Percentiles rank a stretch among this genome's conserved stretches.
phyloP scores from a whole-genome alignment of 2,329 filamentous ascomycete genomes.

The Pseudocercospora fuligena region DNA sequence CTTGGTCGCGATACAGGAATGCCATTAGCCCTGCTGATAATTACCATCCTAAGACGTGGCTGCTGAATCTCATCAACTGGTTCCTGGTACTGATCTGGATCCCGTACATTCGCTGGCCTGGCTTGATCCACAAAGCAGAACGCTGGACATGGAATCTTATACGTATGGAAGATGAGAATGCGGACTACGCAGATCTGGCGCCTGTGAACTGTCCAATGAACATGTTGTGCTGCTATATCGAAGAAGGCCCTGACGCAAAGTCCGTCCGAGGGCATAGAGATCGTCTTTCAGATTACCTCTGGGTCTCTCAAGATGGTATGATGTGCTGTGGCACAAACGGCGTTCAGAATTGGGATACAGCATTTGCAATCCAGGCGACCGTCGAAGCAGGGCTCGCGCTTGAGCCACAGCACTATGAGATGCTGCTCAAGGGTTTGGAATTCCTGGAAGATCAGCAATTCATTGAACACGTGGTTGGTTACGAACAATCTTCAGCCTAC shows the following conservation, averaged over 20 bases:
- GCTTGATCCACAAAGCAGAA: slow-evolving; percentile 73
- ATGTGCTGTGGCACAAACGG: slow-evolving; percentile 95
- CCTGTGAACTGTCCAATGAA: slow-evolving; percentile 93
- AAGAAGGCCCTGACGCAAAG: slow-evolving; percentile 75
- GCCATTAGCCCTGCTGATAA: slow-evolving; percentile 80
- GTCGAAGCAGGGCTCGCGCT: slow-evolving; percentile 78
- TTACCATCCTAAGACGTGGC: slow-evolving; percentile 87
- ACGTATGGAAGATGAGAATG: slow-evolving; percentile 91
- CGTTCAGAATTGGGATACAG: slow-evolving; percentile 97
- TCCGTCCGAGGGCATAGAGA: slow-evolving; percentile 79
- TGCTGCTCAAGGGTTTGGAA: slow-evolving; percentile 79
- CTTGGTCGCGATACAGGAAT: slow-evolving; percentile 80
- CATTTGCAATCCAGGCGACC: slow-evolving; percentile 83
- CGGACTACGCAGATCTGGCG: slow-evolving; percentile 81
- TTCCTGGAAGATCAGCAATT: slow-evolving; percentile 94
- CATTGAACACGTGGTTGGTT: slow-evolving; percentile 76
- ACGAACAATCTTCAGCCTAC: slow-evolving; percentile 63
- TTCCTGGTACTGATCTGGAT: slow-evolving; percentile 78
- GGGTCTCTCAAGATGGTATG: slow-evolving; percentile 92
- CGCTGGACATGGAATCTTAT: slow-evolving; percentile 82
- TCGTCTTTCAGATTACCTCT: slow-evolving; percentile 82
- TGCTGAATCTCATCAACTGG: slow-evolving; percentile 81
- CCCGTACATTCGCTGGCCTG: slow-evolving; percentile 72
- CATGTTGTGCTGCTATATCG: slow-evolving; percentile 80
- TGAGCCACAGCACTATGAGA: slow-evolving; percentile 76